Conservation (phyloP, 306 rosid genomes). For the Castanea mollissima region DNA sequence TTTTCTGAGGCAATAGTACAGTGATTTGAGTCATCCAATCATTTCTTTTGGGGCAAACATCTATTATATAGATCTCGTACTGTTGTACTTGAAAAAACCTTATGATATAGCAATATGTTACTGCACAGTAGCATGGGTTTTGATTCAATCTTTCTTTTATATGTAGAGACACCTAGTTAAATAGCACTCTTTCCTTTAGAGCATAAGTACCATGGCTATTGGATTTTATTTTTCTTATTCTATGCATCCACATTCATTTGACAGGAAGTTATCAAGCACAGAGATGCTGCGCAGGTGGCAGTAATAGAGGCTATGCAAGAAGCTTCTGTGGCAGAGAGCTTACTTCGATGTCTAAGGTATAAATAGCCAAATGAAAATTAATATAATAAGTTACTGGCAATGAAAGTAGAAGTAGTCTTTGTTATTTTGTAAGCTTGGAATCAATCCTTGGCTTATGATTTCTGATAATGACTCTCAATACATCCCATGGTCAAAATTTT, state of each 20-base stretch:
- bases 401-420: background rate
- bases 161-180: background rate
- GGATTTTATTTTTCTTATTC: conserved; percentile 13
- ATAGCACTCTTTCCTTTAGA: background rate
- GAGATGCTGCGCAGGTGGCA: conserved; percentile 92
- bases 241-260: conserved; percentile 21
- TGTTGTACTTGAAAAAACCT: background rate
- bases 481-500: background rate
- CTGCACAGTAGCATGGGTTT: background rate
- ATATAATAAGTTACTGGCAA: background rate
- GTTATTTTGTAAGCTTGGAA: background rate
- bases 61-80: background rate
- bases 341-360: conserved; percentile 90
- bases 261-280: conserved; percentile 87
- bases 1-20: background rate
- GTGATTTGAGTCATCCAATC: background rate
- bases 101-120: background rate
- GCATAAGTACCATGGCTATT: conserved; percentile 2
- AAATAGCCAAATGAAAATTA: background rate
- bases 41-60: background rate
- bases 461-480: background rate
- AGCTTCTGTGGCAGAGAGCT: conserved; percentile 88
- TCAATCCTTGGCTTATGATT: background rate
- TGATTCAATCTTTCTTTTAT: background rate
- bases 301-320: conserved; percentile 93